phyloP scores from a whole-genome alignment of 371 early-diverging fungal genomes.

The Fennellomyces sp. region DNA sequence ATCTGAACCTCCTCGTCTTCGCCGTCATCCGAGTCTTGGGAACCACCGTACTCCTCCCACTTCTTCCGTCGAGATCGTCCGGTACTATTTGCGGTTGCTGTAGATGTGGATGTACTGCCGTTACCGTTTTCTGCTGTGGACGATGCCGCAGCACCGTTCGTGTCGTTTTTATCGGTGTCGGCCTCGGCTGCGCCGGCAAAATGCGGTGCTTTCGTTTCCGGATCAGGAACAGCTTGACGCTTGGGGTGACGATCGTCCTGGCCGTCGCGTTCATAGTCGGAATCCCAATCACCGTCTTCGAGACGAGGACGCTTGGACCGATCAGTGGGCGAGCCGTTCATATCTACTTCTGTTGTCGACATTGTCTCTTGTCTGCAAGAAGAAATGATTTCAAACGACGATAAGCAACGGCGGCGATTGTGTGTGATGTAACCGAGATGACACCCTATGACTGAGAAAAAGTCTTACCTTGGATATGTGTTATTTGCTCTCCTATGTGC shows the following conservation, averaged over 20 bases:
- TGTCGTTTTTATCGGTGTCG: constrained; percentile 16
- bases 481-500: not conserved
- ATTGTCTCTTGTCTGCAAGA: not conserved
- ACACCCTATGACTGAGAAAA: too few species aligned
- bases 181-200: constrained; percentile 30
- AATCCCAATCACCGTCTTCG: constrained; percentile 44
- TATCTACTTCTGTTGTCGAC: constrained; percentile 7
- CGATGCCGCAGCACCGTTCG: not conserved
- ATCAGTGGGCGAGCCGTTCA: constrained; percentile 40
- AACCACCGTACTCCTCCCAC: constrained; percentile 24
- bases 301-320: constrained; percentile 49
- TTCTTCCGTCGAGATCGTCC: constrained; percentile 17
- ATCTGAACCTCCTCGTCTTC: constrained; percentile 24
- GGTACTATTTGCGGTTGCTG: not conserved
- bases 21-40: constrained; percentile 12
- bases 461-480: not conserved
- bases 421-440: too few species aligned
- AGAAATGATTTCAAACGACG: too few species aligned
- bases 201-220: constrained; percentile 53
- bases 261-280: constrained; percentile 35
- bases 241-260: constrained; percentile 51
- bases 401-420: too few species aligned
- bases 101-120: not conserved
- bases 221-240: constrained; percentile 50
- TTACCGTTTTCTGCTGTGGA: not conserved